These are phyloP conservation scores for Entophlyctis luteolus DNA, from an alignment of 192 early-diverging fungal species.

Conservation along the genomic window DNA sequence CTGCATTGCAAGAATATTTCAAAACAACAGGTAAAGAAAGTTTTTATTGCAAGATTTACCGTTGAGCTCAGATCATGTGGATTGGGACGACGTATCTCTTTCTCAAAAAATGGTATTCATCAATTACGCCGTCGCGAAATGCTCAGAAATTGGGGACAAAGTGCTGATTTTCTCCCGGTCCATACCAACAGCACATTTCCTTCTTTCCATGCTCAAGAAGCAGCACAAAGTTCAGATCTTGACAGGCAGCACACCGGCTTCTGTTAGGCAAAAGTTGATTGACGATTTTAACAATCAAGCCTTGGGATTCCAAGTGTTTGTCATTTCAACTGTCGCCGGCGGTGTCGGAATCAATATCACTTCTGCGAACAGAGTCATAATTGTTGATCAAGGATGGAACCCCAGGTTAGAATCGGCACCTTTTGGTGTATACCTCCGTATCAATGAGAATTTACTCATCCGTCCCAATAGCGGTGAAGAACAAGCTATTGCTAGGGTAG, in stretches of 20 bases:
- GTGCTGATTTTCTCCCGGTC: conserved; percentile 71
- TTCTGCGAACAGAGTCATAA: conserved; percentile 66
- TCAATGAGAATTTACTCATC: neutral
- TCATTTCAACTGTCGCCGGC: conserved; percentile 56
- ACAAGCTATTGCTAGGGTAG: conserved; percentile 60
- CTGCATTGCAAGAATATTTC: too few relatives aligned
- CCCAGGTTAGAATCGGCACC: conserved; percentile 60
- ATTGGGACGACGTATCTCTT: conserved; percentile 5
- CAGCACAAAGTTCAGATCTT: neutral
- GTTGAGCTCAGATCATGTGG: conserved; percentile 1
- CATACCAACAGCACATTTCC: conserved; percentile 61
- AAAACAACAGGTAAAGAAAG: too few relatives aligned
- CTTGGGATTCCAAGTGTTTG: conserved; percentile 40
- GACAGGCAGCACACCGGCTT: neutral
- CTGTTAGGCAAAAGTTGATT: conserved; percentile 55
- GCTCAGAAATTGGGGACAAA: conserved; percentile 55
- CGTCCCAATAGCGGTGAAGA: conserved; percentile 15
- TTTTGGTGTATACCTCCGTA: neutral
- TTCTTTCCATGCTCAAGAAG: neutral
- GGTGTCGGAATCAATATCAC: conserved; percentile 66
- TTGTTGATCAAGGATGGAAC: conserved; percentile 78
- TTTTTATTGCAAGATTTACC: neutral
- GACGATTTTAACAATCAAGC: conserved; percentile 57
- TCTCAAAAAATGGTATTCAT: conserved; percentile 41
- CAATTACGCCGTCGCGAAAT: conserved; percentile 51